Conservation (phyloP, 345 rosid species). For the Citrus reticulata region DNA sequence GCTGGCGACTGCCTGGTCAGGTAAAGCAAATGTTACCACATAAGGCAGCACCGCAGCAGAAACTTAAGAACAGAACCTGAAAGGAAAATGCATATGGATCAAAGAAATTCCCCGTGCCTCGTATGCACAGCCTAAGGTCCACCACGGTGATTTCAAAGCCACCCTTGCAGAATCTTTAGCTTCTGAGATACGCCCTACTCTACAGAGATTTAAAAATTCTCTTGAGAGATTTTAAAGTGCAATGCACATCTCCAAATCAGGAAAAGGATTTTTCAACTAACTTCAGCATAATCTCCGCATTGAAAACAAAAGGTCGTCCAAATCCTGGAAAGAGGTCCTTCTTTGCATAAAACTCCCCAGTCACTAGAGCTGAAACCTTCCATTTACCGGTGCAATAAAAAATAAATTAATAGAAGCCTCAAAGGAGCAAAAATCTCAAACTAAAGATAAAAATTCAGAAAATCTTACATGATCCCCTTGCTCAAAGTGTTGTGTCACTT, state of each 20-base stretch:
- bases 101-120: constrained; percentile 37
- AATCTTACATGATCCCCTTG: constrained; percentile 64
- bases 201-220: constrained; percentile 19
- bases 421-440: neutral
- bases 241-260: neutral
- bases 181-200: constrained; percentile 68
- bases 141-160: constrained; percentile 86
- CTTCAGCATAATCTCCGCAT: constrained; percentile 68
- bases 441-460: neutral
- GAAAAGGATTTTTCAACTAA: constrained; percentile 26
- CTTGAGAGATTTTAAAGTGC: constrained; percentile 6
- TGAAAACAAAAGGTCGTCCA: constrained; percentile 85
- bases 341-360: constrained; percentile 80
- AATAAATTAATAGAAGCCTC: neutral
- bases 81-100: neutral
- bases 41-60: neutral
- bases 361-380: constrained; percentile 87
- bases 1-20: constrained; percentile 58
- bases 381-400: constrained; percentile 10
- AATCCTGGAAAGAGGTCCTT: constrained; percentile 87
- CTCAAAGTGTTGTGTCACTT: constrained; percentile 68
- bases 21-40: constrained; percentile 1
- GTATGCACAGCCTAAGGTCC: constrained; percentile 82
- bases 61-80: neutral
- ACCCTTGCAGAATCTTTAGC: constrained; percentile 92